A percentile compares a stretch with the other conserved stretches of the same genome.
phyloP scores from a whole-genome alignment of 2,329 filamentous ascomycete species.

The Colletotrichum neosansevieriae region DNA sequence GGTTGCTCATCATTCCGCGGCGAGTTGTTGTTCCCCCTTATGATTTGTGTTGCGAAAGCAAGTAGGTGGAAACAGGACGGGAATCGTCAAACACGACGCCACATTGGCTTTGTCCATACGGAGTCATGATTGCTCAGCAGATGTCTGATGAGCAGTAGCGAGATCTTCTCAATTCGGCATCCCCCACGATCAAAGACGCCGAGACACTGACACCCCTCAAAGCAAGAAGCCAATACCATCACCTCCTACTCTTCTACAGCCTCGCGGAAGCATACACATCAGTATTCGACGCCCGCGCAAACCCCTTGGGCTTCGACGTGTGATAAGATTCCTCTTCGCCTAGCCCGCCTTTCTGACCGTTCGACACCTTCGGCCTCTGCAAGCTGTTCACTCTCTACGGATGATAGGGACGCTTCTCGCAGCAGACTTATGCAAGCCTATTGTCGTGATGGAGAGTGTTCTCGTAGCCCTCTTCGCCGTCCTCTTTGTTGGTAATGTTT shows the following conservation, averaged over 20 bases:
- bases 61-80: neutral
- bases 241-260: slow-evolving; percentile 62
- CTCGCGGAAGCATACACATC: slow-evolving; percentile 54
- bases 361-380: slow-evolving; percentile 75
- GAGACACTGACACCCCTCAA: neutral
- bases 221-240: slow-evolving; percentile 57
- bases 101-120: slow-evolving; percentile 72
- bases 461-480: slow-evolving; percentile 73
- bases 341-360: slow-evolving; percentile 74
- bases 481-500: slow-evolving; percentile 63
- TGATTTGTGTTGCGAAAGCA: neutral
- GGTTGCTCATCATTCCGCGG: slow-evolving; percentile 68
- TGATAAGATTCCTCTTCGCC: slow-evolving; percentile 69
- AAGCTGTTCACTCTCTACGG: slow-evolving; percentile 75
- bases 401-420: slow-evolving; percentile 71
- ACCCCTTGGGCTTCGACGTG: slow-evolving; percentile 69
- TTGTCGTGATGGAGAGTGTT: slow-evolving; percentile 52
- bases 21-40: neutral
- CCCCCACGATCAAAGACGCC: neutral
- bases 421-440: slow-evolving; percentile 54
- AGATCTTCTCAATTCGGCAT: no score
- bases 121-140: slow-evolving; percentile 75
- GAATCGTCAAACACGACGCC: slow-evolving; percentile 54
- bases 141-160: slow-evolving; percentile 62
- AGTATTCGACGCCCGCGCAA: slow-evolving; percentile 50